Percentiles rank a stretch among this genome's conserved stretches.
Conservation (phyloP, 495 filamentous ascomycete genomes). For the Aspergillus ellipticus region DNA sequence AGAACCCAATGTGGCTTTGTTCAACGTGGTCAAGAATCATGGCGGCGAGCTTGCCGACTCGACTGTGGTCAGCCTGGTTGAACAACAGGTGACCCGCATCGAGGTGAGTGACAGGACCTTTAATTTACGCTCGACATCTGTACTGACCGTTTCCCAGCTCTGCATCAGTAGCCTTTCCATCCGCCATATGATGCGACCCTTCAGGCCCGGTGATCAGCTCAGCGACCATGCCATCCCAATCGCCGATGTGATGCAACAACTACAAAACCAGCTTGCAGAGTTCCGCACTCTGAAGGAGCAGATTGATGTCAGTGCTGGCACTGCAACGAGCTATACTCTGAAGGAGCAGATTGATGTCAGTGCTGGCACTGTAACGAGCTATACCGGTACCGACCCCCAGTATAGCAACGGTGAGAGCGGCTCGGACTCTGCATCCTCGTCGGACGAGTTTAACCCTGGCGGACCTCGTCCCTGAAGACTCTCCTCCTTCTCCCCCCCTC, state of each 20-base stretch:
- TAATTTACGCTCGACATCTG: not conserved
- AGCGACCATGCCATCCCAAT: slow-evolving; percentile 52
- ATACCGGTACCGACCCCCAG: slow-evolving; percentile 14
- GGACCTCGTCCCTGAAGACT: slow-evolving; percentile 2
- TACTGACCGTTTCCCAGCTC: slow-evolving; percentile 40
- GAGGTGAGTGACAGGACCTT: slow-evolving; percentile 60
- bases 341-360: slow-evolving; percentile 43
- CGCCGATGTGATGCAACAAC: slow-evolving; percentile 43
- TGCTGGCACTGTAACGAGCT: slow-evolving; percentile 22
- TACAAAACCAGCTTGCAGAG: slow-evolving; percentile 48
- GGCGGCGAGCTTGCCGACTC: slow-evolving; percentile 85
- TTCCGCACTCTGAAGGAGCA: slow-evolving; percentile 48
- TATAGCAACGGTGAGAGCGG: slow-evolving; percentile 18
- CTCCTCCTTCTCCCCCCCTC: slow-evolving; percentile 3
- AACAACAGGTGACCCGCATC: slow-evolving; percentile 90
- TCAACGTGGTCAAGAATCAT: slow-evolving; percentile 77
- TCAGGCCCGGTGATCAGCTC: slow-evolving; percentile 41
- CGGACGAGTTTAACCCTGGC: slow-evolving; percentile 18
- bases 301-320: slow-evolving; percentile 31
- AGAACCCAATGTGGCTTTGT: slow-evolving; percentile 72
- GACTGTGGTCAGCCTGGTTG: slow-evolving; percentile 80
- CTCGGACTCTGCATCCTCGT: slow-evolving; percentile 28
- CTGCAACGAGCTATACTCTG: slow-evolving; percentile 32
- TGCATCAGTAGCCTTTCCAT: slow-evolving; percentile 63
- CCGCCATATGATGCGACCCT: slow-evolving; percentile 59